These are phyloP conservation scores for Prototheca wickerhamii DNA, from an alignment of 163 green algal species.

Conservation along the genomic window DNA sequence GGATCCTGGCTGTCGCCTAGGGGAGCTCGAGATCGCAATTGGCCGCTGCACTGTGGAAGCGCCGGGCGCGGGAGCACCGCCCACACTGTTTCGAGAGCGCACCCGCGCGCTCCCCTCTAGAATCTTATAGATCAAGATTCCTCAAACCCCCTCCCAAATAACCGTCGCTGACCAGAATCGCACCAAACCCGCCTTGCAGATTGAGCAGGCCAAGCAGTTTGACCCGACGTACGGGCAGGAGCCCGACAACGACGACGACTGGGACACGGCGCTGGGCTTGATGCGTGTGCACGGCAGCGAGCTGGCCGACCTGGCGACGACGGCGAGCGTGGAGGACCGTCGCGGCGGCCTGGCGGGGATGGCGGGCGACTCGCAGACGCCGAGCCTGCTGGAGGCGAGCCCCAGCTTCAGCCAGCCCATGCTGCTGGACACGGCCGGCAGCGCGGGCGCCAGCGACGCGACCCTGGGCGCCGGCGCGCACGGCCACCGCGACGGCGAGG, in stretches of 20 bases:
- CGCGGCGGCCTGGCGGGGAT: background rate
- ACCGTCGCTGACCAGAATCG: no score
- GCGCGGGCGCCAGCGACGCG: slow-evolving; percentile 2
- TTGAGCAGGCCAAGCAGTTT: slow-evolving; percentile 38
- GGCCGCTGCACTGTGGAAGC: no score
- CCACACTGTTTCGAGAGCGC: no score
- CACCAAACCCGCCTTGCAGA: background rate
- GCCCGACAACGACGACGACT: slow-evolving; percentile 40
- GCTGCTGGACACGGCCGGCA: slow-evolving; percentile 16
- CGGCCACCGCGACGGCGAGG: slow-evolving; percentile 2
- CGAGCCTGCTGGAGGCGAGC: background rate
- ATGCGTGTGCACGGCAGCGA: slow-evolving; percentile 10
- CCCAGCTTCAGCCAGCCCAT: slow-evolving; percentile 11
- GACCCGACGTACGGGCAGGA: slow-evolving; percentile 25
- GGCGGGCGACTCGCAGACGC: no score
- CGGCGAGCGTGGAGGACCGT: background rate
- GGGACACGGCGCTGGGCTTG: slow-evolving; percentile 35
- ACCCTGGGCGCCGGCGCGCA: background rate
- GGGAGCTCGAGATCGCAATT: no score
- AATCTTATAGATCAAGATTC: no score
- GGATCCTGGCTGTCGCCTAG: no score
- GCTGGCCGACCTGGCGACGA: background rate
- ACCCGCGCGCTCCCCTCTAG: no score
- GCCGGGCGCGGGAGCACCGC: no score
- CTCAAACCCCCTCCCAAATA: no score